phyloP scores from a whole-genome alignment of 306 rosid genomes.

The Elaeagnus macrophylla region DNA sequence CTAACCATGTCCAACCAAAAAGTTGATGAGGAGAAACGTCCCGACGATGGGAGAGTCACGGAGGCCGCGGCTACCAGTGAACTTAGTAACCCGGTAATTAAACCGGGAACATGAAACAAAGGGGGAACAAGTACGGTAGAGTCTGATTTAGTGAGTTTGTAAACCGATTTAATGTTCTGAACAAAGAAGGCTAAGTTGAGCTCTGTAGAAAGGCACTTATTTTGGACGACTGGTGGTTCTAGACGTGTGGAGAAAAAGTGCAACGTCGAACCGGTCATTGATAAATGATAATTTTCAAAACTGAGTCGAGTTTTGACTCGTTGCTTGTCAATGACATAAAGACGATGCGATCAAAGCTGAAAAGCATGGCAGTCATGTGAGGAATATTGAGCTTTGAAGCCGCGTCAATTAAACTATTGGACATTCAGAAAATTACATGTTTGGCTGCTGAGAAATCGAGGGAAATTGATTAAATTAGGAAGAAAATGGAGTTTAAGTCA shows the following conservation, averaged over 20 bases:
- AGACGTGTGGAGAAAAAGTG: constrained; percentile 91
- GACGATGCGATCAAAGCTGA: constrained; percentile 17
- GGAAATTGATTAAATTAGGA: not conserved
- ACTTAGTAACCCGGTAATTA: constrained; percentile 54
- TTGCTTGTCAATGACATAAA: constrained; percentile 13
- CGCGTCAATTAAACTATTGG: constrained; percentile 18
- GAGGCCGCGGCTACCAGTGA: constrained; percentile 55
- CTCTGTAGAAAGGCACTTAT: constrained; percentile 75
- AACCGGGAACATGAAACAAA: constrained; percentile 74
- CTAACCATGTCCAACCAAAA: constrained; percentile 73
- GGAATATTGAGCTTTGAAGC: constrained; percentile 54
- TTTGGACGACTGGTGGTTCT: constrained; percentile 94
- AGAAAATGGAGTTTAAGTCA: too few relatives aligned
- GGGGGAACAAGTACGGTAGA: constrained; percentile 83
- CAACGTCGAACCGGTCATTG: constrained; percentile 61
- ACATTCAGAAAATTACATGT: not conserved
- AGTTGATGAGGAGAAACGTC: constrained; percentile 73
- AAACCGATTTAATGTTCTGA: constrained; percentile 55
- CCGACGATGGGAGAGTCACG: constrained; percentile 56
- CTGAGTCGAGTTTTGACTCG: constrained; percentile 15
- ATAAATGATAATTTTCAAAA: constrained; percentile 16
- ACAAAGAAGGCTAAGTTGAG: constrained; percentile 66
- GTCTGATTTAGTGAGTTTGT: constrained; percentile 60
- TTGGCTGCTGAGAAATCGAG: not conserved
- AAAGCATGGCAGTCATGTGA: constrained; percentile 34